Evolutionary conservation across 192 early-diverging fungal genomes (phyloP).

Genomic region (Piromyces finnis): DNA sequence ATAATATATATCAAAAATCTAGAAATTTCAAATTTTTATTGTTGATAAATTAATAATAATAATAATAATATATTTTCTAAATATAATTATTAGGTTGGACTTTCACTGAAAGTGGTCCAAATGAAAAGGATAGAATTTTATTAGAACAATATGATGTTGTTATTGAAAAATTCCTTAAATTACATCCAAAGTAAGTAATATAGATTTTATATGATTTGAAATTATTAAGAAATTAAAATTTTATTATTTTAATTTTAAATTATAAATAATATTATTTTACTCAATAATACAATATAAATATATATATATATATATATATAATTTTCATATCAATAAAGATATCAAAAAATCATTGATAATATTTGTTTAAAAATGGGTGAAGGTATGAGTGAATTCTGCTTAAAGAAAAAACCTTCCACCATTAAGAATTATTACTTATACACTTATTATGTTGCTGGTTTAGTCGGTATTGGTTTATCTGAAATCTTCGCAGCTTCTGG

Average conservation of each 20-base stretch:
- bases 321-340: too few relatives aligned
- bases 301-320: too few relatives aligned
- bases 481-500: constrained; percentile 73
- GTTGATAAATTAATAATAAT: too few relatives aligned
- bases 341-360: constrained; percentile 73
- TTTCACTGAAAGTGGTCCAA: constrained; percentile 50
- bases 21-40: too few relatives aligned
- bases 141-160: constrained; percentile 79
- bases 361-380: constrained; percentile 82
- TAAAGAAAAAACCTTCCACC: constrained; percentile 28
- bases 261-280: too few relatives aligned
- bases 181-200: constrained; percentile 27
- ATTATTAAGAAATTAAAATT: not conserved
- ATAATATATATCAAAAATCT: too few relatives aligned
- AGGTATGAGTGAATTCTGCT: constrained; percentile 84
- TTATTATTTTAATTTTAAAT: too few relatives aligned
- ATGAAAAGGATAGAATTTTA: constrained; percentile 86
- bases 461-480: constrained; percentile 84
- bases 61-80: too few relatives aligned
- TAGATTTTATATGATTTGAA: not conserved
- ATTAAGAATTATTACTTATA: constrained; percentile 87
- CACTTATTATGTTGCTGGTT: constrained; percentile 92
- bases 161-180: constrained; percentile 67
- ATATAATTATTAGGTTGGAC: constrained; percentile 23
- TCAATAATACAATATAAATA: too few relatives aligned